Conservation (phyloP, 805 yeast genomes). For the Torulaspora gathmanii region DNA sequence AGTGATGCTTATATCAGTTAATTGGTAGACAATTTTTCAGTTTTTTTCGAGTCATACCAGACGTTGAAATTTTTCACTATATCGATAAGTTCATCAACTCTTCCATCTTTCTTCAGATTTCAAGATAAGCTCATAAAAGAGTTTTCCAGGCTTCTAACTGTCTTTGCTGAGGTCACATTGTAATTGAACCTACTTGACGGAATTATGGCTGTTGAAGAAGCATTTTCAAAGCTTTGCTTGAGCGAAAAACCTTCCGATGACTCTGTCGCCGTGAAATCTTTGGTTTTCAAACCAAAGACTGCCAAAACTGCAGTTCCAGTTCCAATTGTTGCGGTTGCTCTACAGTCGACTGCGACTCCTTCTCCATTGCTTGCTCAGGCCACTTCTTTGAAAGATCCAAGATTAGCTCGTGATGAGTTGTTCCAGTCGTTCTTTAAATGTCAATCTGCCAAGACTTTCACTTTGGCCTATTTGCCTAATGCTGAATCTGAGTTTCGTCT, state of each 20-base stretch:
- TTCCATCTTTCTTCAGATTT: neutral
- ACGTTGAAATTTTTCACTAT: constrained; percentile 6
- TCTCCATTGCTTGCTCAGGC: constrained; percentile 57
- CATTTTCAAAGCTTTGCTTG: constrained; percentile 62
- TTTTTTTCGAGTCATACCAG: constrained; percentile 1
- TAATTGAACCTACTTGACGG: neutral
- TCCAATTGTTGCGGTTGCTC: constrained; percentile 77
- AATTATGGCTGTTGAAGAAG: constrained; percentile 61
- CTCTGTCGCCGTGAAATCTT: constrained; percentile 58
- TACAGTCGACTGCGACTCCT: constrained; percentile 66
- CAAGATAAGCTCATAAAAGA: neutral
- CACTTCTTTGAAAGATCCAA: constrained; percentile 74
- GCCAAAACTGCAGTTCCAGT: constrained; percentile 74
- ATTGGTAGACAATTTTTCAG: neutral
- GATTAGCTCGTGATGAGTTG: constrained; percentile 80
- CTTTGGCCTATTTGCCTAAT: constrained; percentile 39
- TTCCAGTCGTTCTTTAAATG: constrained; percentile 49
- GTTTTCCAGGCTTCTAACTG: neutral
- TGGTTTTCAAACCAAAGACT: constrained; percentile 89
- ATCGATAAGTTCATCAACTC: neutral
- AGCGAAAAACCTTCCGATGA: constrained; percentile 44
- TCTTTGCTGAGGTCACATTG: neutral
- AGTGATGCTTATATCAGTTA: too few species aligned
- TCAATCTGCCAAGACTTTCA: constrained; percentile 31
- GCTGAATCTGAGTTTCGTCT: constrained; percentile 29